These are phyloP conservation scores for Pleurotus tuber-regium DNA, from an alignment of 768 basidiomycete species.

Conservation along the genomic window DNA sequence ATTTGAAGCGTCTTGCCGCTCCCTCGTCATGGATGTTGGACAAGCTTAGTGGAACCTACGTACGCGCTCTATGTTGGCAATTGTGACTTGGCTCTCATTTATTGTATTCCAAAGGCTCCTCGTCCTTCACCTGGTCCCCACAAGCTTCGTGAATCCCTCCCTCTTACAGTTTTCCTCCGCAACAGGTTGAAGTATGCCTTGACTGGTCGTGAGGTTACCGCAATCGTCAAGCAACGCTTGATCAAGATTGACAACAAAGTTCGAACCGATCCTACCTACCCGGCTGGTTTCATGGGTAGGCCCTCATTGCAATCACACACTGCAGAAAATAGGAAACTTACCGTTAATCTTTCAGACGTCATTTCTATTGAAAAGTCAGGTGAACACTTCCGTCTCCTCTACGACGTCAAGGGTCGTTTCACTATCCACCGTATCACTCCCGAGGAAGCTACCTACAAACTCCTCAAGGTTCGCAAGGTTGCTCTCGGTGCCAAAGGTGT, in stretches of 20 bases:
- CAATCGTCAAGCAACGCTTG: constrained; percentile 93
- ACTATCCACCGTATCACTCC: constrained; percentile 98
- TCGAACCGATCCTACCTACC: constrained; percentile 95
- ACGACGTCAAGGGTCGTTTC: constrained; percentile 99
- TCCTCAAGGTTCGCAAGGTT: constrained; percentile 89
- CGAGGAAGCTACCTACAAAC: constrained; percentile 96
- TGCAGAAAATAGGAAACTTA: too few relatives aligned
- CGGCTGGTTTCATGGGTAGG: constrained; percentile 96
- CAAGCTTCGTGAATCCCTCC: constrained; percentile 97
- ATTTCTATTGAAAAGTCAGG: constrained; percentile 96
- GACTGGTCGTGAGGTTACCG: constrained; percentile 92
- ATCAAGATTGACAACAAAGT: constrained; percentile 99
- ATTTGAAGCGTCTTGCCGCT: constrained; percentile 95
- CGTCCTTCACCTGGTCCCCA: constrained; percentile 98
- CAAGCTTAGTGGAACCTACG: constrained; percentile 95
- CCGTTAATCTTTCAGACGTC: constrained; percentile 60
- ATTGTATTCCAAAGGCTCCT: constrained; percentile 61
- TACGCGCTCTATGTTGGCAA: constrained; percentile 36
- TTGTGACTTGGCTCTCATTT: constrained; percentile 10
- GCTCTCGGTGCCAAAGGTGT: constrained; percentile 93
- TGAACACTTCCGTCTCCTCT: constrained; percentile 98
- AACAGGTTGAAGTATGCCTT: constrained; percentile 99
- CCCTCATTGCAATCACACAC: constrained; percentile 14
- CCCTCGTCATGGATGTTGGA: constrained; percentile 99
- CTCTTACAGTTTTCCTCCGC: constrained; percentile 95